Percentiles rank a stretch among this genome's conserved stretches.
Conservation (phyloP, 805 yeast species). For the Candida quercuum region DNA sequence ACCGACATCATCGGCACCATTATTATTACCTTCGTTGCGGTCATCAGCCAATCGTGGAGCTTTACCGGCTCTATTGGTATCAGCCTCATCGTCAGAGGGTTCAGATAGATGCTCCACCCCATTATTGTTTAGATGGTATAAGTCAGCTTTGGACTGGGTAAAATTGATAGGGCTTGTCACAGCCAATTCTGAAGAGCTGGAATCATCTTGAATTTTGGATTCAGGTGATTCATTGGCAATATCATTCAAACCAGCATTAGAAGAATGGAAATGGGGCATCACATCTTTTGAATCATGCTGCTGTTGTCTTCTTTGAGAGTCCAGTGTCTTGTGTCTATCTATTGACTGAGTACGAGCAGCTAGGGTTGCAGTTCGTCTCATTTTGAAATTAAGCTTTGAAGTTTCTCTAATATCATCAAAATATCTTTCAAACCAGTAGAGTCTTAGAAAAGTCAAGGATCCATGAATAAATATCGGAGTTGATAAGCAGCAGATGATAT, state of each 20-base stretch:
- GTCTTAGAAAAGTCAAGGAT: conserved; percentile 64
- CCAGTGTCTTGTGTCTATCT: conserved; percentile 15
- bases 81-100: conserved; percentile 20
- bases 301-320: conserved; percentile 4
- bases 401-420: conserved; percentile 76
- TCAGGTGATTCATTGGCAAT: conserved; percentile 3
- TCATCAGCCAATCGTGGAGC: no score
- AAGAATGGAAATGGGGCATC: background rate
- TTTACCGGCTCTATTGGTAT: no score
- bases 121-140: conserved; percentile 1
- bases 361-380: conserved; percentile 76
- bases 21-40: no score
- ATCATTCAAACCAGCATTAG: no score
- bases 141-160: conserved; percentile 7
- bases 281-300: background rate
- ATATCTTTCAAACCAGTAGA: conserved; percentile 85
- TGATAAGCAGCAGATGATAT: conserved; percentile 55
- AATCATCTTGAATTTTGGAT: conserved; percentile 4
- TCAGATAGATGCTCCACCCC: conserved; percentile 17
- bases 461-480: conserved; percentile 91
- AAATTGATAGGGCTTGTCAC: conserved; percentile 1
- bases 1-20: background rate
- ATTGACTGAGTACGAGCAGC: conserved; percentile 42
- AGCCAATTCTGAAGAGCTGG: conserved; percentile 14
- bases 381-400: conserved; percentile 73